Evolutionary conservation across 2,329 filamentous ascomycete species (phyloP), one percentile per base, ranked within the genome.

Genomic region (Xylariaceae sp.): DNA sequence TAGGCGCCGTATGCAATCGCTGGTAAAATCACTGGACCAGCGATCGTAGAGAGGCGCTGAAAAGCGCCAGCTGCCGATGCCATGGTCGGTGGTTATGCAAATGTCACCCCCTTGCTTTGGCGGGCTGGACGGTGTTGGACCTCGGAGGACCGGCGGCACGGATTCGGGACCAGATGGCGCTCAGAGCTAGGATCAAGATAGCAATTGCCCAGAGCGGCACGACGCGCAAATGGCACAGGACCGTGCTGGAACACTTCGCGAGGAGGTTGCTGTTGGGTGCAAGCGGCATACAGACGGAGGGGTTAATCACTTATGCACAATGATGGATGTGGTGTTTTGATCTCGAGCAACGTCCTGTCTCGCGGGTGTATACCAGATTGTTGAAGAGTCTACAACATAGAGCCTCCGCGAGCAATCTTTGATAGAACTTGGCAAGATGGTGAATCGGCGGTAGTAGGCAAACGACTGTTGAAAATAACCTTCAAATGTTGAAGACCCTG

Each of bases 1-100:
- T 70, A 72, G 2, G 74, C 70, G 2, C 71, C 73, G 58, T 79
- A 81, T 15, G 72, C 76, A 15, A 72, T 60, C 12, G 73, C 60
- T 1, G 77, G 74, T 44, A 74, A 50, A 38, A 78, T 58, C 38
- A 75, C 62, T 22, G 74, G 72, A 18, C 58, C 59, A n/a, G 57
- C 58, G 19, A 63, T 33, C 39, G 51, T 54, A 14, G 59, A 35
- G 41, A 58, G 41, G 18, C 52, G 55, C 30, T 38, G 54, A 19
- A 60, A 39, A 17, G 51, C 33, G n/a, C 53, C 61, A 31, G 56
- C 58, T 44, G 61, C 53, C 11, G 60, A 66, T 17, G 61, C 64
- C 58, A 65, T 65, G 35, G 40, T 18, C 18, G 33, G 12, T 39
- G 32, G 17, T 19, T 36, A 39, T 30, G 44, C 18, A 18, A 5